Evolutionary conservation across 2,329 filamentous ascomycete genomes (phyloP).

Genomic region (Hypomyces perniciosus): DNA sequence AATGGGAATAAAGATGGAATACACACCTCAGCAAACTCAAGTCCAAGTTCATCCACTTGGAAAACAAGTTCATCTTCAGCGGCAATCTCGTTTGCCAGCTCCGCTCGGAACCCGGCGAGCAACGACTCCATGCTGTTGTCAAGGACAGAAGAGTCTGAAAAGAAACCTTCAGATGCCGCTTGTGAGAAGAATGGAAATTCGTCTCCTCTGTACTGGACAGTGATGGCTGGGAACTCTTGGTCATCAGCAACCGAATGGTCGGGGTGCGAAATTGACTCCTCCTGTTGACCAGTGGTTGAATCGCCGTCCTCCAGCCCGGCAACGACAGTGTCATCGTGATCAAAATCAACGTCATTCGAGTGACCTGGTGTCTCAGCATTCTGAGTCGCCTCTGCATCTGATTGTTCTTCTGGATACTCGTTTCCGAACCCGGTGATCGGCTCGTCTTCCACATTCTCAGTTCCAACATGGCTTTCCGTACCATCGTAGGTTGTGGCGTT

Average conservation of each 20-base stretch:
- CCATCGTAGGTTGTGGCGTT: conserved; percentile 8
- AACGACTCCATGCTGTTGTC: conserved; percentile 40
- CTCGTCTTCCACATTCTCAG: not conserved
- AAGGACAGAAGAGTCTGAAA: conserved; percentile 36
- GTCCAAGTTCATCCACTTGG: conserved; percentile 45
- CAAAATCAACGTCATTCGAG: conserved; percentile 33
- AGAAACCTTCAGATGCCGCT: conserved; percentile 34
- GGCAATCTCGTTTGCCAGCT: conserved; percentile 40
- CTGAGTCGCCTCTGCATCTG: conserved; percentile 4
- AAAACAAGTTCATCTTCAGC: conserved; percentile 44
- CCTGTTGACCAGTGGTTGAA: conserved; percentile 10
- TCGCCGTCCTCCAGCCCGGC: conserved; percentile 12
- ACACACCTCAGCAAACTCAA: conserved; percentile 48
- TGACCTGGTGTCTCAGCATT: conserved; percentile 11
- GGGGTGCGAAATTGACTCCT: conserved; percentile 6
- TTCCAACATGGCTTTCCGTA: not conserved
- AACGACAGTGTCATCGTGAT: conserved; percentile 22
- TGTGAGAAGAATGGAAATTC: conserved; percentile 37
- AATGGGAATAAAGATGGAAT: not conserved
- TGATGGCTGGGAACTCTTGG: conserved; percentile 30
- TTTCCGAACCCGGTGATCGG: not conserved
- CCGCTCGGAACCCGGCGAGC: conserved; percentile 38
- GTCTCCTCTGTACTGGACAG: conserved; percentile 38
- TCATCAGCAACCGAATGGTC: conserved; percentile 4
- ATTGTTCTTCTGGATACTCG: not conserved